Evolutionary conservation across 2,329 filamentous ascomycete species (phyloP), one percentile per base, ranked within the genome.

Genomic region (Xylaria sp.): DNA sequence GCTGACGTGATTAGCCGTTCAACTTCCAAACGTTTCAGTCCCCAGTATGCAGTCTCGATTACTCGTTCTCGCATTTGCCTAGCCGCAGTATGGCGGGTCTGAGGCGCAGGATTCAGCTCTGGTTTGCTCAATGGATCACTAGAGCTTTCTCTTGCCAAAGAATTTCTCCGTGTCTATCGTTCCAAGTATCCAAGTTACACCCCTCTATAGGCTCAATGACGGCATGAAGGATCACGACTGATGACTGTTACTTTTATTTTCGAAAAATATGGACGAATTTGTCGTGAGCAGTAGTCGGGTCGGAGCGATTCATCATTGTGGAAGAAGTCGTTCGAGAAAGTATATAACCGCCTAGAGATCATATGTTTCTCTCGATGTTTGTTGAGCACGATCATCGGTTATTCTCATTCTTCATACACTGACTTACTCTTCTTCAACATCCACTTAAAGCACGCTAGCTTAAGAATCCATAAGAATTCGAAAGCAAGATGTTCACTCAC

Each of bases 51-150:
- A 50, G 19, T 43, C 28, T 53, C 55, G 46, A 56, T 23, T 43
- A 53, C 47, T 43, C 53, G n/a, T 54, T 37, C 43, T 38, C 14
- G 40, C 61, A 63, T 64, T 43, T 63, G 60, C 65, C 65, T 69
- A 46, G 45, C 65, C 60, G 63, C 64, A 67, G 63, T 60, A 57
- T 65, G 49, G 65, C 60, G 52, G 45, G 23, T 66, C 61, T 33
- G 67, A 57, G 71, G 69, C 71, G 65, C 70, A 72, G 70, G 58
- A 66, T 51, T 56, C 43, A 61, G 60, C 61, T 66, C 17, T 63
- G 31, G 38, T 54, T 57, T 57, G 66, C 54, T 49, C 55, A 35
- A 54, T 56, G 46, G 53, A 28, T 49, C 57, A 45, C 17, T 35
- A 54, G 51, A 64, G 46, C 57, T 65, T 55, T 53, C 35, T 15